Conservation (phyloP, 2,329 filamentous ascomycete genomes). For the Keithomyces neogunnii region DNA sequence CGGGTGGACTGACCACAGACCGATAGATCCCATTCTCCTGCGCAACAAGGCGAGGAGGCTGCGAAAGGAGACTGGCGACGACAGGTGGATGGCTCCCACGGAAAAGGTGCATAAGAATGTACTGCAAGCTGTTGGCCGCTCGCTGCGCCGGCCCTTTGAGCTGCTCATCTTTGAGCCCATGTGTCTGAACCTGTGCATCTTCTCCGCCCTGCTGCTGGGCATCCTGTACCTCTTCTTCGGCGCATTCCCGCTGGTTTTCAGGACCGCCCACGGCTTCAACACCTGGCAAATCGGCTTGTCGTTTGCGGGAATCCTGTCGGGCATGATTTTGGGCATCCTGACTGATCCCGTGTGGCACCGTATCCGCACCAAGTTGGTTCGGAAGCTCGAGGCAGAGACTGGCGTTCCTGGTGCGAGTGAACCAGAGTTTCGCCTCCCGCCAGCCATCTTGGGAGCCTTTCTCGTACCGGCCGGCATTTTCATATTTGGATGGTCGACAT, state of each 20-base stretch:
- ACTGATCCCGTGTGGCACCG: slow-evolving; percentile 59
- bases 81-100: slow-evolving; percentile 66
- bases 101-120: slow-evolving; percentile 67
- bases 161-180: slow-evolving; percentile 77
- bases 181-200: slow-evolving; percentile 72
- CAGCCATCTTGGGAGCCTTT: slow-evolving; percentile 64
- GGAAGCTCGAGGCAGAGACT: slow-evolving; percentile 40
- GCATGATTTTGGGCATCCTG: slow-evolving; percentile 55
- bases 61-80: slow-evolving; percentile 69
- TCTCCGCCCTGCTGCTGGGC: slow-evolving; percentile 77
- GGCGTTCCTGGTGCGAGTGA: slow-evolving; percentile 54
- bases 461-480: slow-evolving; percentile 77
- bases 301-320: slow-evolving; percentile 64
- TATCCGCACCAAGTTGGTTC: slow-evolving; percentile 50
- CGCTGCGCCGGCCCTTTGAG: slow-evolving; percentile 64
- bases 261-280: slow-evolving; percentile 64
- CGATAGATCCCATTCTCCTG: slow-evolving; percentile 56
- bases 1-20: background rate
- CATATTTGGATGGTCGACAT: slow-evolving; percentile 83
- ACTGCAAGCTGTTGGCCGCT: slow-evolving; percentile 45
- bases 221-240: slow-evolving; percentile 89
- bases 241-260: slow-evolving; percentile 75
- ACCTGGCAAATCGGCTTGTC: slow-evolving; percentile 72
- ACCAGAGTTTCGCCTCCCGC: slow-evolving; percentile 79
- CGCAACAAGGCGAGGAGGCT: slow-evolving; percentile 61